These are phyloP conservation scores for Crithidia thermophila DNA, from an alignment of 208 protist species.

Conservation along the genomic window DNA sequence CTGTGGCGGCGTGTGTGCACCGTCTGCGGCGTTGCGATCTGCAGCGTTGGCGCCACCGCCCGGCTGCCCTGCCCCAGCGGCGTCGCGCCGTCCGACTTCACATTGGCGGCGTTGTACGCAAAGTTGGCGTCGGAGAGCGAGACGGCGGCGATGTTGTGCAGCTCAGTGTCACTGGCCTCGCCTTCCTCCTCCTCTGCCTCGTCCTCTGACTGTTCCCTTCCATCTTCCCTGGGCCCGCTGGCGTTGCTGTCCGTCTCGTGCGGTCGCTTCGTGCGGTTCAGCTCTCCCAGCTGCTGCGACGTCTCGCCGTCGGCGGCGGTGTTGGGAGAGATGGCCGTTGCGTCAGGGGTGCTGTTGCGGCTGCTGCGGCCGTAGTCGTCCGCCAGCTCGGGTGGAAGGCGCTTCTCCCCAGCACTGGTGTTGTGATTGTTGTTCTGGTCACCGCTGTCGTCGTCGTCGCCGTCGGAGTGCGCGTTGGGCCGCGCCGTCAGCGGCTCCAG, in stretches of 20 bases:
- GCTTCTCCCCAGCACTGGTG: background rate
- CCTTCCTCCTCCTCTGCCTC: no score
- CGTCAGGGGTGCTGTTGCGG: constrained; percentile 6
- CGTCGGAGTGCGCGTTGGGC: background rate
- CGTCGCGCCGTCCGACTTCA: no score
- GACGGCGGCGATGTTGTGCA: background rate
- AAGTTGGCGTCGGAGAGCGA: constrained; percentile 10
- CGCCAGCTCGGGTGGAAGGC: background rate
- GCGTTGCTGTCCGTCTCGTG: background rate
- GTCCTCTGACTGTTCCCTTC: no score
- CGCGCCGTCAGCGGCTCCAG: constrained; percentile 13
- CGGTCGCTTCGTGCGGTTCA: constrained; percentile 17
- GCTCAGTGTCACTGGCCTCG: background rate
- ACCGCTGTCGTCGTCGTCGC: background rate
- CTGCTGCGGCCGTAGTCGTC: constrained; percentile 5
- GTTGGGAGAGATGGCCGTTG: background rate
- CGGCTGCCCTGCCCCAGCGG: background rate
- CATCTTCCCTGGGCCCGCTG: background rate
- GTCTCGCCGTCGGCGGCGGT: background rate
- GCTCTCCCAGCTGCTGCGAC: background rate
- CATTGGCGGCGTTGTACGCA: no score
- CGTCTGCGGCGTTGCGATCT: background rate
- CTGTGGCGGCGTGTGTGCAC: background rate
- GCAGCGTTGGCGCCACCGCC: background rate
- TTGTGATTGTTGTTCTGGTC: background rate